Conservation (phyloP, 176 grass and related monocot species). For the Saccharum officinarum region DNA sequence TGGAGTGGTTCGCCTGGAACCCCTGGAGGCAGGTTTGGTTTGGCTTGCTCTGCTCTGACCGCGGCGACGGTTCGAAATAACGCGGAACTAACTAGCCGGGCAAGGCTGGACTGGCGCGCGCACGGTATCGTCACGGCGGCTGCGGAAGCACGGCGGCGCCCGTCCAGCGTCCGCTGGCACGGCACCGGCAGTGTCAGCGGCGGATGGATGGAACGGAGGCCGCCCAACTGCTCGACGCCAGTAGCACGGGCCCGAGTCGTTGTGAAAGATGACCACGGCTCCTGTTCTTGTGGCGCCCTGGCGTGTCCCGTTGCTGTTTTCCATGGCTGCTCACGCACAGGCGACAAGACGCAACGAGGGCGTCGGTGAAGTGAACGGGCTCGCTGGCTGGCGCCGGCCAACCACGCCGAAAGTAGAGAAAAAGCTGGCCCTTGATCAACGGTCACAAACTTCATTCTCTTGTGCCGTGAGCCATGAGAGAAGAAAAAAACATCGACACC, state of each 20-base stretch:
- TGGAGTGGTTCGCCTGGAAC: neutral
- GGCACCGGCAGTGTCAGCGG: neutral
- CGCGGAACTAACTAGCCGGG: neutral
- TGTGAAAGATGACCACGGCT: neutral
- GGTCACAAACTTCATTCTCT: neutral
- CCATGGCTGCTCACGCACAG: neutral
- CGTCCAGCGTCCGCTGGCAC: neutral
- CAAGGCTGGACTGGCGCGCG: neutral
- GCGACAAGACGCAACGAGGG: neutral
- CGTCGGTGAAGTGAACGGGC: constrained; percentile 9
- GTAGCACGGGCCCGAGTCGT: neutral
- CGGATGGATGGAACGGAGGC: neutral
- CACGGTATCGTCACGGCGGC: neutral
- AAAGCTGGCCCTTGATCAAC: neutral
- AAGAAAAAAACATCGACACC: neutral
- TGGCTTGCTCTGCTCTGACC: neutral
- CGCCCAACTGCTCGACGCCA: neutral
- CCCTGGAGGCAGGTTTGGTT: neutral
- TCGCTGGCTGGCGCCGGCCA: neutral
- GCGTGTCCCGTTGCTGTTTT: neutral
- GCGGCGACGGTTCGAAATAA: neutral
- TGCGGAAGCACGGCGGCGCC: neutral
- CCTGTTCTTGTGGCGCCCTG: neutral
- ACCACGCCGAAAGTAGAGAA: neutral
- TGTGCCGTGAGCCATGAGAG: neutral